Base-by-base conservation (phyloP, 164 flowering plant genomes). In the Amborella trichopoda region DNA sequence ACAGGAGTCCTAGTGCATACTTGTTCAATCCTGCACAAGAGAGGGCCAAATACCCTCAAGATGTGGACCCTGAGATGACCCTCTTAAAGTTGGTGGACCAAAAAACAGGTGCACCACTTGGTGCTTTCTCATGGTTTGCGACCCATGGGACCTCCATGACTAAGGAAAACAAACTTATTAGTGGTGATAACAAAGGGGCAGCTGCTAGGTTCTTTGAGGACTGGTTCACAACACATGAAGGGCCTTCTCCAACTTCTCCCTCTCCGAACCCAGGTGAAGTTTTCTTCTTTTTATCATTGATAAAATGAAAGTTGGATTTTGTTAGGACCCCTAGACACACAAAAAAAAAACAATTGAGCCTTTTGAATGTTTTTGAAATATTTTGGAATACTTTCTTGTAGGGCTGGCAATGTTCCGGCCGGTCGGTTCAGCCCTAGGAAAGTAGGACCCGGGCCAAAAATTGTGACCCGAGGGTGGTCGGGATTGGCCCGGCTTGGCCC, bases 101-200 rank as follows among this genome's bases (percentile, higher is more conserved):
- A 18, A 44, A n/a, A 11, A 68, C 48, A 16, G 64, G 68, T 43
- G 68, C 66, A 28, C 59, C 61, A 59, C 44, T 68, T 10, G 86
- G 81, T 5, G 69, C 75, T 10, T 79, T 79, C 55, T 76, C 33
- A 53, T 79, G 85, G 85, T 78, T 67, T 33, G 75, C 85, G 0
- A 78, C 81, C 0, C 85, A 78, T 49, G 85, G 85, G 17, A 78
- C 85, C 5, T 78, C 85, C 37, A 78, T 78, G 85, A 67, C 72
- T 65, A 56, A 46, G 48, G 52, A 66, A 51, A 79, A 79, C 54
- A 62, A 53, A 56, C 76, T 76, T 45, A 68, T 79, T 13, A 76
- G 86, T 51, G 86, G 86, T 23, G 86, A 79, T 60, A 79, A 79
- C 55, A 79, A 79, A 52, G 86, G 86, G 2, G 76, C 76, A 5